Conservation (phyloP, 495 filamentous ascomycete genomes). For the Daldinia loculata region DNA sequence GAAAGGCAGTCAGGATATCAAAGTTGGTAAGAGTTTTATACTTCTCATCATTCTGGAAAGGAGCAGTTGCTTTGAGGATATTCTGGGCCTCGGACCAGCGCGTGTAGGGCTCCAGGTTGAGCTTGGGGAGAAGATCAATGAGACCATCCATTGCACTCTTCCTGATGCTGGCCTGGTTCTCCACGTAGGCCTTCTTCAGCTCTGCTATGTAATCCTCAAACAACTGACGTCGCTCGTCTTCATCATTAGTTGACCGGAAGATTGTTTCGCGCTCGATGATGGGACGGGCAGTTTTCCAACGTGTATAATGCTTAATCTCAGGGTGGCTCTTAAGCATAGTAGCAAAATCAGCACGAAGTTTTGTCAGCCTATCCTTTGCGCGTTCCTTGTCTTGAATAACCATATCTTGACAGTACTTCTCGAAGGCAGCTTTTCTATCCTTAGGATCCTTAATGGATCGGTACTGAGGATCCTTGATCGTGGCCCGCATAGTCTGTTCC, state of each 20-base stretch:
- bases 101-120: slow-evolving; percentile 91
- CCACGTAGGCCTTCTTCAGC: slow-evolving; percentile 78
- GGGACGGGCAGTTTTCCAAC: slow-evolving; percentile 94
- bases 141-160: slow-evolving; percentile 90
- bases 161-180: slow-evolving; percentile 73
- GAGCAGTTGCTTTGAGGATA: slow-evolving; percentile 79
- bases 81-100: slow-evolving; percentile 92
- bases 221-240: slow-evolving; percentile 86
- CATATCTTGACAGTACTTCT: slow-evolving; percentile 93
- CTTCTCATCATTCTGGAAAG: slow-evolving; percentile 85
- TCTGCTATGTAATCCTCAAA: slow-evolving; percentile 94
- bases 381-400: slow-evolving; percentile 92
- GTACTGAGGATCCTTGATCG: slow-evolving; percentile 94
- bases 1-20: slow-evolving; percentile 91
- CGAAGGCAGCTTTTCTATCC: slow-evolving; percentile 90
- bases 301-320: slow-evolving; percentile 97
- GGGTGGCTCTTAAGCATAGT: slow-evolving; percentile 96
- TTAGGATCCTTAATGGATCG: slow-evolving; percentile 92
- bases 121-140: slow-evolving; percentile 77
- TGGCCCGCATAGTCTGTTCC: slow-evolving; percentile 86
- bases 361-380: slow-evolving; percentile 92
- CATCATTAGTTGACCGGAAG: slow-evolving; percentile 88
- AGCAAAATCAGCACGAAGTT: slow-evolving; percentile 91
- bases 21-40: slow-evolving; percentile 87
- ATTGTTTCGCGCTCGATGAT: slow-evolving; percentile 96